Conservation (phyloP, 2,329 filamentous ascomycete genomes). For the Claviceps citrina region DNA sequence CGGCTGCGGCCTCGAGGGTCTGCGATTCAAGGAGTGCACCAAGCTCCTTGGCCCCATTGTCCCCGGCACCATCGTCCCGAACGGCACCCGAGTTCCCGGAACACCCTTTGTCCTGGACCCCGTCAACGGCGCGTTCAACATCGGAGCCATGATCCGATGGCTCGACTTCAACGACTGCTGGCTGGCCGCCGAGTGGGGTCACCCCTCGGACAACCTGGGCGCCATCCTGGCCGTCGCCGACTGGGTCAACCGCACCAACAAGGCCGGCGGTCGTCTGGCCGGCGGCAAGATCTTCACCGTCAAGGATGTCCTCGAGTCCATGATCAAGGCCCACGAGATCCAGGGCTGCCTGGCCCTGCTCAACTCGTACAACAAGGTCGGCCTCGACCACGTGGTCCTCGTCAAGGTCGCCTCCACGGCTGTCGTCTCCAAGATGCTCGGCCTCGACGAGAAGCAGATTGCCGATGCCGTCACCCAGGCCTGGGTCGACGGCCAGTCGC, state of each 20-base stretch:
- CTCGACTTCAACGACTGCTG: slow-evolving; percentile 99
- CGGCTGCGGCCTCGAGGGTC: slow-evolving; percentile 87
- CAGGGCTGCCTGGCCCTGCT: slow-evolving; percentile 92
- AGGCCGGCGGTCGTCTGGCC: slow-evolving; percentile 60
- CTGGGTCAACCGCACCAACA: slow-evolving; percentile 88
- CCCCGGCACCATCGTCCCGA: slow-evolving; percentile 77
- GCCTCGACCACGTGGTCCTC: slow-evolving; percentile 89
- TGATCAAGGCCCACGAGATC: slow-evolving; percentile 99
- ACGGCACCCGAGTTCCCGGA: slow-evolving; percentile 79
- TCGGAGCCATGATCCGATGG: slow-evolving; percentile 97
- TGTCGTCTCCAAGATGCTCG: slow-evolving; percentile 89
- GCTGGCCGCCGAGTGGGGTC: slow-evolving; percentile 96
- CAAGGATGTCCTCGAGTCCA: slow-evolving; percentile 81
- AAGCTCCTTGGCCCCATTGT: slow-evolving; percentile 90
- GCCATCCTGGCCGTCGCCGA: slow-evolving; percentile 93
- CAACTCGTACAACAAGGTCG: slow-evolving; percentile 98
- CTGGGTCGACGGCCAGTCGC: slow-evolving; percentile 89
- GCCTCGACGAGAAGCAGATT: slow-evolving; percentile 76
- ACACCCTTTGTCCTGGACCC: slow-evolving; percentile 91
- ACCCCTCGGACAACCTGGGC: slow-evolving; percentile 94
- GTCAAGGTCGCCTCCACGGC: slow-evolving; percentile 95
- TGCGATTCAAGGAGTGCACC: slow-evolving; percentile 89
- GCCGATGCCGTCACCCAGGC: slow-evolving; percentile 92
- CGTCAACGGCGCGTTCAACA: slow-evolving; percentile 94
- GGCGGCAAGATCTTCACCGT: slow-evolving; percentile 80